Conservation (phyloP, 495 filamentous ascomycete genomes). For the Hypoxylon fuscum region DNA sequence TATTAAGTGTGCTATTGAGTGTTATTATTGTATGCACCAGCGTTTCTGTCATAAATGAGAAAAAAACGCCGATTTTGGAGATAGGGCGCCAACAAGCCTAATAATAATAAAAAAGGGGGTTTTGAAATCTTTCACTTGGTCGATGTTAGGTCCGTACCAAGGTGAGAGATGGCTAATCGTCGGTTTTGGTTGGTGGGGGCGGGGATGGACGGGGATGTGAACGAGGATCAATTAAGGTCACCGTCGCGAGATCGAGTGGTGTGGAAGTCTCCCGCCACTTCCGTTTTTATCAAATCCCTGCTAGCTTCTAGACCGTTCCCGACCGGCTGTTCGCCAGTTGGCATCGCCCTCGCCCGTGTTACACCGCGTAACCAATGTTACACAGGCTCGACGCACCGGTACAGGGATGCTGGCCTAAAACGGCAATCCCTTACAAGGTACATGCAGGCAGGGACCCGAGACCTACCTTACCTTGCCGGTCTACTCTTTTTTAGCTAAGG, state of each 20-base stretch:
- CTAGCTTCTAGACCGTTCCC: conserved; percentile 29
- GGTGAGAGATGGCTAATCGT: not conserved
- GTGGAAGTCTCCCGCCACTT: conserved; percentile 37
- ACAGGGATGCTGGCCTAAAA: conserved; percentile 8
- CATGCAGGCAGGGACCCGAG: too few species aligned
- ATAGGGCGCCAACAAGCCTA: conserved; percentile 19
- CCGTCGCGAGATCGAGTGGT: conserved; percentile 25
- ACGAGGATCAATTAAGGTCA: conserved; percentile 14
- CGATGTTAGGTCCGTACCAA: not conserved
- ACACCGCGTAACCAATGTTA: not conserved
- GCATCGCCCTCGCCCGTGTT: conserved; percentile 4
- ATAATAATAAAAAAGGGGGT: too few species aligned
- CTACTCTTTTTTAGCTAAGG: too few species aligned
- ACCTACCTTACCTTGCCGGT: too few species aligned
- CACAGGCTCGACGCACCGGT: not conserved
- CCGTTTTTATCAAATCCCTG: conserved; percentile 20
- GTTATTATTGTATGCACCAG: conserved; percentile 11
- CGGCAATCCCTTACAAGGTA: too few species aligned
- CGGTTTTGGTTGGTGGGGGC: conserved; percentile 23
- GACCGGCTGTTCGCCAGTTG: conserved; percentile 29
- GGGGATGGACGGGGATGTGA: conserved; percentile 3
- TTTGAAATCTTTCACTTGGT: too few species aligned
- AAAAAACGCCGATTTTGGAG: conserved; percentile 23
- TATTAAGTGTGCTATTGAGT: not conserved
- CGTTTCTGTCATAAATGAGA: conserved; percentile 35